A percentile compares a stretch with the other conserved stretches of the same genome.
Evolutionary conservation across 177 flowering plant species (phyloP).

Genomic region (Telopea speciosissima): DNA sequence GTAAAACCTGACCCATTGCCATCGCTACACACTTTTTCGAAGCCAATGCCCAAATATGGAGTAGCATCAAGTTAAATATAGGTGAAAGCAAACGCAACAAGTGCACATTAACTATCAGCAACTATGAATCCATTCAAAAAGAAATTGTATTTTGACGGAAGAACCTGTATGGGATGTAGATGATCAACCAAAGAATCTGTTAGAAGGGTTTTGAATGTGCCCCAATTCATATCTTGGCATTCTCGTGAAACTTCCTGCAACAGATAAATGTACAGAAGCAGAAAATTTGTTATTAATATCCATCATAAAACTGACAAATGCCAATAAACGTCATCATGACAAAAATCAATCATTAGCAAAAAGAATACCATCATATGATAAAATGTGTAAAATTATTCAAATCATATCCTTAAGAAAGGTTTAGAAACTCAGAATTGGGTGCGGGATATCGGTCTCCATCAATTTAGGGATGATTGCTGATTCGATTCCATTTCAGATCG

Average conservation of each 20-base stretch:
- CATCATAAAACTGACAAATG: neutral
- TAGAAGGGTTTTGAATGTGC: slow-evolving; percentile 55
- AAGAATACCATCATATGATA: no score
- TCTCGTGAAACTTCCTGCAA: slow-evolving; percentile 68
- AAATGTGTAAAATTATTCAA: no score
- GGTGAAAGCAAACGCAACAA: neutral
- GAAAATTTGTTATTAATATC: neutral
- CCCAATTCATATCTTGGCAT: slow-evolving; percentile 80
- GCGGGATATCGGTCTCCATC: no score
- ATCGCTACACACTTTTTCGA: no score
- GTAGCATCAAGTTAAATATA: no score
- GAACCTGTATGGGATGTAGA: slow-evolving; percentile 82
- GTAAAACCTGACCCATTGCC: no score
- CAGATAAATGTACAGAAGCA: neutral
- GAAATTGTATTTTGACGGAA: neutral
- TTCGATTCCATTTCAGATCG: no score
- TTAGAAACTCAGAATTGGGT: no score
- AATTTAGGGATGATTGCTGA: no score
- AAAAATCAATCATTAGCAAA: neutral
- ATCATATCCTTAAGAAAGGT: neutral
- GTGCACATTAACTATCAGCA: neutral
- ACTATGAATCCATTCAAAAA: neutral
- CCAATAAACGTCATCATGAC: neutral
- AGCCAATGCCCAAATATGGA: no score
- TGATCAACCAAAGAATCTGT: slow-evolving; percentile 74